Conservation (phyloP, 441 rosid species). For the Bruguiera hainesii region DNA sequence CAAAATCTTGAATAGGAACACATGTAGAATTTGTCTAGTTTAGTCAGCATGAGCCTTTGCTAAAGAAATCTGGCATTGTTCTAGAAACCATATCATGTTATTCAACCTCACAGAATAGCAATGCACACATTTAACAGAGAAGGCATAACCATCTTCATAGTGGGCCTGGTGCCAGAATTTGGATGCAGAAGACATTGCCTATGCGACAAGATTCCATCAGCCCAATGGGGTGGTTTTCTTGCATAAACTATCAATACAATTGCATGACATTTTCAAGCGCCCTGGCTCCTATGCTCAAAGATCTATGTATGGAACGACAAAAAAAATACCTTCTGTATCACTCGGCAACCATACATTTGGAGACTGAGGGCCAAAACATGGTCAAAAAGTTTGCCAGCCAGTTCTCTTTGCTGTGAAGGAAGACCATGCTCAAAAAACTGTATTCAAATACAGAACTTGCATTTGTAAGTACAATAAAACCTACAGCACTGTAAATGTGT, state of each 20-base stretch:
- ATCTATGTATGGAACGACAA: not conserved
- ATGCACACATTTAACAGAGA: not conserved
- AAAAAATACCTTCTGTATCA: constrained; percentile 68
- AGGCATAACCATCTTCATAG: not conserved
- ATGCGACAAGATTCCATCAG: not conserved
- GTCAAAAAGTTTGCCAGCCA: constrained; percentile 58
- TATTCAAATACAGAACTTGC: constrained; percentile 1
- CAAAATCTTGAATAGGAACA: constrained; percentile 10
- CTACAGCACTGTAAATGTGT: not conserved
- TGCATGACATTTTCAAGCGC: not conserved
- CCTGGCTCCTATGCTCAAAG: not conserved
- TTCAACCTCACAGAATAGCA: not conserved
- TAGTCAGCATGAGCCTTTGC: not conserved
- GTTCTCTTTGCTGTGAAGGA: constrained; percentile 63
- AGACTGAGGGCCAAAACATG: constrained; percentile 69
- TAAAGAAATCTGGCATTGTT: not conserved
- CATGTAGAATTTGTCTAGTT: not conserved
- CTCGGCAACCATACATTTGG: constrained; percentile 91
- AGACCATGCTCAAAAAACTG: constrained; percentile 93
- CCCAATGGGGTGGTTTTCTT: not conserved
- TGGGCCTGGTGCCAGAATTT: not conserved
- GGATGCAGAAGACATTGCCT: not conserved
- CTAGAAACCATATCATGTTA: not conserved
- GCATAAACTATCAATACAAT: not conserved
- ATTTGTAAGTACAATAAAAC: not conserved